Conservation (phyloP, 164 flowering plant species). For the Dillenia suffruticosa region DNA sequence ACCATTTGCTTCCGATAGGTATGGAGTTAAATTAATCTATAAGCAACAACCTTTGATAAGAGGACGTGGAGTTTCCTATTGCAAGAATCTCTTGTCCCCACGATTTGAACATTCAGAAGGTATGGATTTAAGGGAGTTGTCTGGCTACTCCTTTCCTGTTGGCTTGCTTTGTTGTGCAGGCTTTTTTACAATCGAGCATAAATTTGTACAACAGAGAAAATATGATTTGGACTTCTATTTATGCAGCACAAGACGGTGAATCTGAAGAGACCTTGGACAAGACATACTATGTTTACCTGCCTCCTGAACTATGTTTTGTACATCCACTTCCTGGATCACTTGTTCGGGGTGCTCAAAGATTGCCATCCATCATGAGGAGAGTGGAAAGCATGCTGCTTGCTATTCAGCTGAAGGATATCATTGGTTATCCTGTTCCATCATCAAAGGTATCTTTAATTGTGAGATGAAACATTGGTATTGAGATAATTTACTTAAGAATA, state of each 20-base stretch:
- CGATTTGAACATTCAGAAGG: constrained; percentile 92
- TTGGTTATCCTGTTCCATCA: constrained; percentile 71
- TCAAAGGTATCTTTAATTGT: constrained; percentile 48
- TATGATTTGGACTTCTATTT: constrained; percentile 4
- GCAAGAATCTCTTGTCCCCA: constrained; percentile 98
- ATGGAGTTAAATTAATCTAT: constrained; percentile 79
- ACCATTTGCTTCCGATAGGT: constrained; percentile 49
- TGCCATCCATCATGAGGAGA: constrained; percentile 96
- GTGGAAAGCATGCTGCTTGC: constrained; percentile 99
- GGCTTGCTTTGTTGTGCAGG: no score
- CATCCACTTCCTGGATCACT: constrained; percentile 95
- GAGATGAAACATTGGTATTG: not conserved
- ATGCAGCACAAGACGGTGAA: constrained; percentile 55
- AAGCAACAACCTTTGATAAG: constrained; percentile 84
- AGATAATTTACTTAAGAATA: not conserved
- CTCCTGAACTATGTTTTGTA: constrained; percentile 91
- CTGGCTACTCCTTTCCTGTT: no score
- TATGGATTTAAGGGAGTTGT: constrained; percentile 11
- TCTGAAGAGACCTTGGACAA: constrained; percentile 76
- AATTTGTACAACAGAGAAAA: no score
- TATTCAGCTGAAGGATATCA: constrained; percentile 71
- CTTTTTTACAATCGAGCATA: no score
- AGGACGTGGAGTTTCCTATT: constrained; percentile 97
- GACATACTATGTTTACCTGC: constrained; percentile 91
- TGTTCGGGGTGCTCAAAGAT: constrained; percentile 94